Conservation (phyloP, 2,329 filamentous ascomycete genomes). For the Cytospora mali region DNA sequence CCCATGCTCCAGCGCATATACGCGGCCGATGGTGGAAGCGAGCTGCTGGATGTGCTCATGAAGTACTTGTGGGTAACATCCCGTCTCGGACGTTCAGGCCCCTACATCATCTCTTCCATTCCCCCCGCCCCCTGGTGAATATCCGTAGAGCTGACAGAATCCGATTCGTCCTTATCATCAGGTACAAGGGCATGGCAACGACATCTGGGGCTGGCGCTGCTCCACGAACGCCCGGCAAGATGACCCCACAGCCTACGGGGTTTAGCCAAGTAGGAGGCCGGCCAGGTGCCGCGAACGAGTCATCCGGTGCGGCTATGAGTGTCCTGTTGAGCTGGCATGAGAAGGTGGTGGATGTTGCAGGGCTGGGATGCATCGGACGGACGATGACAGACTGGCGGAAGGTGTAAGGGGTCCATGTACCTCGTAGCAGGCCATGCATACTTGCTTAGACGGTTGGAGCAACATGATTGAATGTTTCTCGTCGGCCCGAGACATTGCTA, state of each 20-base stretch:
- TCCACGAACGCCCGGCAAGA: conserved; percentile 50
- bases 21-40: conserved; percentile 74
- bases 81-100: background rate
- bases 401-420: conserved; percentile 56
- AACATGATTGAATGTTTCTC: background rate
- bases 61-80: conserved; percentile 80
- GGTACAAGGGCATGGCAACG: conserved; percentile 84
- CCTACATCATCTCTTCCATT: background rate
- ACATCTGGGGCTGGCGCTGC: conserved; percentile 43
- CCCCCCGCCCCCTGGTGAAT: background rate
- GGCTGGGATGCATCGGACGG: conserved; percentile 85
- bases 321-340: conserved; percentile 98
- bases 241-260: conserved; percentile 78
- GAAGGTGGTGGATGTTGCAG: conserved; percentile 93
- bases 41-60: conserved; percentile 90
- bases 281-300: conserved; percentile 59
- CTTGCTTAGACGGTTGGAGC: background rate
- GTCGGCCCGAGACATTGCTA: background rate
- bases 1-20: conserved; percentile 84
- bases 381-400: conserved; percentile 96
- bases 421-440: background rate
- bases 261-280: conserved; percentile 77
- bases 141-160: conserved; percentile 17
- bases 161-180: conserved; percentile 39
- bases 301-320: conserved; percentile 88